Evolutionary conservation across 257 asterid species (phyloP), one percentile per base, ranked within the genome.

Genomic region (Solanum peruvianum): DNA sequence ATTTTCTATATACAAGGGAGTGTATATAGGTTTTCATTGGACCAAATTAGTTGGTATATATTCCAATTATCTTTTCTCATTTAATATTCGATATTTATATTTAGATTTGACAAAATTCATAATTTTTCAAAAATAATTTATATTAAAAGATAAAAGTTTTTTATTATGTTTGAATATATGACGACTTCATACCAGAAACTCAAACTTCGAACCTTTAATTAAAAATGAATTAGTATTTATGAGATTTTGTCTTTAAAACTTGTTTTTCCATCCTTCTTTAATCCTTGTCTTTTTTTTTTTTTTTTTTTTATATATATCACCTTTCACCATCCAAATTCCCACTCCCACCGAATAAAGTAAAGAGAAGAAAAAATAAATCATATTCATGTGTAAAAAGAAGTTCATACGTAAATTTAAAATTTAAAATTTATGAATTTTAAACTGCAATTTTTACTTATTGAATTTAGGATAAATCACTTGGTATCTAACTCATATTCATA

Each of bases 361-460:
- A 75, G 11, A 12, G 12, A 23, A 41, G 58, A 41, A 41, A 75
- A 33, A 16, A 31, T 31, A 29, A 70, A 15, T 15, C 44, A 27
- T 70, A 70, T 70, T 70, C 13, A 70, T 29, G 75, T 29, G 23
- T 41, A 69, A 69, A 69, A 27, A 29, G 29, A 69, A 69, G 18
- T 27, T 69, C n/a, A 3, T 0, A 3, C 10, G 0, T 29, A 7
- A 29, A 69, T 29, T 15, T 0, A 69, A 0, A 1, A 69, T 69
- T 69, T 69, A 3, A 29, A 69, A 7, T 29, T 29, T 69, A 69
- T 29, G 9, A 8, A 2, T 14, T 29, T 69, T 69, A 16, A 18
- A 69, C 0, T 8, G 23, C 18, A 29, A 11, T 2, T 14, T 21
- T 69, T 29, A 14, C 9, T 69, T 69, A 67, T 67, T 67, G 3